Percentiles rank a stretch among this genome's conserved stretches.
Evolutionary conservation across 257 asterid genomes (phyloP).

Genomic region (Nicotiana benthamiana): DNA sequence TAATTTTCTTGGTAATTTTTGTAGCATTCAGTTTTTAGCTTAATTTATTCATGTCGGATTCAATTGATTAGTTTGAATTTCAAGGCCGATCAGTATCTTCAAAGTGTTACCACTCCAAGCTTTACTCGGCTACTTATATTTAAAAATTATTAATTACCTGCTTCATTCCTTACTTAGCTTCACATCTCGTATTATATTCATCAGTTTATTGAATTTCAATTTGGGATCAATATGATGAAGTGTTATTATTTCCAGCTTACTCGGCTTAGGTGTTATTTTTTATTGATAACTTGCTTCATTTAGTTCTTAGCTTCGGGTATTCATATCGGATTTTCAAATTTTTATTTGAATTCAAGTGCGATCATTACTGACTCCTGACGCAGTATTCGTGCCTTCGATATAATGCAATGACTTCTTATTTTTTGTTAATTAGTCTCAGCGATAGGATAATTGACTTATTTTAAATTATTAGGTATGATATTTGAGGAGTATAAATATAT

Average conservation of each 20-base stretch:
- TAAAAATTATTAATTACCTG: neutral
- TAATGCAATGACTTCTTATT: neutral
- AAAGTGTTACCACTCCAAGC: neutral
- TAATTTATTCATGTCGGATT: neutral
- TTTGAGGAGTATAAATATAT: neutral
- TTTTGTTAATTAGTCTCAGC: neutral
- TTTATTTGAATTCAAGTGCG: neutral
- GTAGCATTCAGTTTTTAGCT: neutral
- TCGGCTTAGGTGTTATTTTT: neutral
- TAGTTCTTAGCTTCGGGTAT: neutral
- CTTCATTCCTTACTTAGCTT: neutral
- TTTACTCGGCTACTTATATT: neutral
- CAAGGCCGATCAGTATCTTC: neutral
- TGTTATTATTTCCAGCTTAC: neutral
- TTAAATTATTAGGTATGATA: neutral
- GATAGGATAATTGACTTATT: neutral
- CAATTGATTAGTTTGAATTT: neutral
- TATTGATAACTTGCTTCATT: neutral
- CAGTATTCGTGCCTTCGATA: too few species aligned
- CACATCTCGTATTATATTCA: neutral
- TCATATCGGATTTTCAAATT: neutral
- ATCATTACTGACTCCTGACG: neutral
- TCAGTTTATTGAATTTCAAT: neutral
- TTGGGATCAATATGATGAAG: neutral
- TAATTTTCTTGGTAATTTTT: neutral